Evolutionary conservation across 2,329 filamentous ascomycete species (phyloP).

Genomic region (Passalora sequoiae): DNA sequence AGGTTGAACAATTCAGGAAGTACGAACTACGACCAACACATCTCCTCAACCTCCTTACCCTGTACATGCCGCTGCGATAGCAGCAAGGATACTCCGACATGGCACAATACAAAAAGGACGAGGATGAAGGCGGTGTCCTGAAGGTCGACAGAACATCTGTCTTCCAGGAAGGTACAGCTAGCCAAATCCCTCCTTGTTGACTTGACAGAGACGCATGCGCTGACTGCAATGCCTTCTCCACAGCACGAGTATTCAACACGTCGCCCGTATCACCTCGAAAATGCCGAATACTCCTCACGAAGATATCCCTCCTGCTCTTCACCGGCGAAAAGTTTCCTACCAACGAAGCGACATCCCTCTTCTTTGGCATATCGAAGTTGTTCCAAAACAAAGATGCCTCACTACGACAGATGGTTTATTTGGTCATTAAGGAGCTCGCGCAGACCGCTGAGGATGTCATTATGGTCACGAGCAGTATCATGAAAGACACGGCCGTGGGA

Average conservation of each 20-base stretch:
- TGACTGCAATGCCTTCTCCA: constrained; percentile 11
- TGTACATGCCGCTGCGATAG: constrained; percentile 24
- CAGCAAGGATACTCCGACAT: constrained; percentile 45
- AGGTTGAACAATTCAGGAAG: background rate
- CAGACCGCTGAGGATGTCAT: constrained; percentile 96
- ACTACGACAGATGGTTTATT: constrained; percentile 96
- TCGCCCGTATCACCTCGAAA: constrained; percentile 93
- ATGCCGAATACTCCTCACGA: constrained; percentile 96
- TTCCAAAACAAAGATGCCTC: constrained; percentile 99
- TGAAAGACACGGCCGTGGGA: constrained; percentile 97
- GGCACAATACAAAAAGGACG: constrained; percentile 99
- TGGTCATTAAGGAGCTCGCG: constrained; percentile 96
- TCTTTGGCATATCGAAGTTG: constrained; percentile 98
- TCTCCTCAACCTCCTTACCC: too few relatives aligned
- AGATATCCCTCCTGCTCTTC: constrained; percentile 93
- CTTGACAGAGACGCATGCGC: constrained; percentile 8
- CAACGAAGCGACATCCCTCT: constrained; percentile 94
- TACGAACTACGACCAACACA: too few relatives aligned
- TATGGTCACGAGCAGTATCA: constrained; percentile 98
- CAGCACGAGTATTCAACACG: constrained; percentile 95
- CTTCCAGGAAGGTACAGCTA: constrained; percentile 85
- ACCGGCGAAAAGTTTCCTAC: constrained; percentile 95
- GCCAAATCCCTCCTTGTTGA: constrained; percentile 3
- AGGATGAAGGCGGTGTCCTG: constrained; percentile 91
- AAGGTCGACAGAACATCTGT: constrained; percentile 97